Evolutionary conservation across 805 yeast species (phyloP), one percentile per base, ranked within the genome.

Genomic region (Isabelozyma pseudorhagii): DNA sequence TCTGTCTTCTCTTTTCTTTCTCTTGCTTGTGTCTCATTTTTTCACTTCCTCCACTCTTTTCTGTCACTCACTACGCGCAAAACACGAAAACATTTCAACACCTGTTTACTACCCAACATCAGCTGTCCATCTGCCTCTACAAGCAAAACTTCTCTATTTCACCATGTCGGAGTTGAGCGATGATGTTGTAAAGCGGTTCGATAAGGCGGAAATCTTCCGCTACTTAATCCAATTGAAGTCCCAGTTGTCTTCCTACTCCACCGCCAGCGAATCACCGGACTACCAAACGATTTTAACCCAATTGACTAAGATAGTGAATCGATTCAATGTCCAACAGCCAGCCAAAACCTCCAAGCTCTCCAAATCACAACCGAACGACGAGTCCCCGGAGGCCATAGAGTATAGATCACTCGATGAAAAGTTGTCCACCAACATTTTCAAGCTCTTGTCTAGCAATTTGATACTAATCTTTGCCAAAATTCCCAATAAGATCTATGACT

Each of bases 401-500:
- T 29, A 31, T 9, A 42, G 36, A 27, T 46, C 45, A 31, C 29
- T 14, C 14, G 47, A 48, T 14, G 38, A 28, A 18, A 46, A 44
- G 4, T 25, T 47, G 8, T 55, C 58, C 4, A 46, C 54, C 25
- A 66, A 64, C 45, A 42, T 66, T 21, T 60, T 57, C 54, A 59
- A 63, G 38, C 53, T 72, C 9, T 48, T 70, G 8, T 67, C 77
- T 2, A 53, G 65, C 38, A 63, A 61, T 47, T 52, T 68, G 45
- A 54, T 61, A 8, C 11, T 60, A 18, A 61, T 68, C 2, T 60
- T 72, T 28, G 56, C 58, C 8, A 59, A 64, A 10, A 52, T 69
- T 9, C 67, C 77, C 2, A 64, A 64, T 31, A 70, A 69, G 47
- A 59, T 66, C 9, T 69, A 68, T 54, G 78, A 74, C 50, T 58